These are phyloP conservation scores for Emericellopsis atlantica DNA, from an alignment of 2,329 filamentous ascomycete species.

Conservation along the genomic window DNA sequence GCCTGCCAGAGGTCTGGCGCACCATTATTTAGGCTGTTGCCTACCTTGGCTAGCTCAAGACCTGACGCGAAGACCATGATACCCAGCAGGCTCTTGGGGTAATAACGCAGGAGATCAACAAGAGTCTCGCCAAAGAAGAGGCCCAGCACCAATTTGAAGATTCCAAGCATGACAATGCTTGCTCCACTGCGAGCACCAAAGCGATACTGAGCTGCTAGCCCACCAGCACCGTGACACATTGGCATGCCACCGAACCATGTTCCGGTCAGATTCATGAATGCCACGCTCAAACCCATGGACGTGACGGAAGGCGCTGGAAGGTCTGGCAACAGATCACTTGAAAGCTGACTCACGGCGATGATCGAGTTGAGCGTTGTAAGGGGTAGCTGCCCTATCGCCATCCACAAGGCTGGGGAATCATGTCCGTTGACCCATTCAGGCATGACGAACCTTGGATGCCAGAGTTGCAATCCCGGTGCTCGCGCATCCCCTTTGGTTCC, in stretches of 20 bases:
- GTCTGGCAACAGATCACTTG: conserved; percentile 62
- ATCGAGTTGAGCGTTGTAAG: conserved; percentile 89
- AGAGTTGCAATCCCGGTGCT: conserved; percentile 43
- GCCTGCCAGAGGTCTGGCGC: conserved; percentile 47
- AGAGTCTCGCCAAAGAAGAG: conserved; percentile 63
- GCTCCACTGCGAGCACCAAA: conserved; percentile 86
- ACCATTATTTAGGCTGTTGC: conserved; percentile 69
- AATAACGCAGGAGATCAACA: conserved; percentile 55
- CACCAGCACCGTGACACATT: conserved; percentile 84
- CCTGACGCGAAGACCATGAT: conserved; percentile 87
- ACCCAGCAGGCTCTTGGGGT: conserved; percentile 67
- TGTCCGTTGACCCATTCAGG: conserved; percentile 16
- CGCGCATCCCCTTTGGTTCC: conserved; percentile 11
- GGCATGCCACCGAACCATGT: conserved; percentile 96
- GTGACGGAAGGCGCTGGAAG: conserved; percentile 59
- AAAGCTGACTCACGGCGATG: conserved; percentile 72
- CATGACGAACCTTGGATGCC: conserved; percentile 39
- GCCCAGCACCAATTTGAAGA: conserved; percentile 64
- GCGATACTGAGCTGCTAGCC: conserved; percentile 78
- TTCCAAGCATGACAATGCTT: conserved; percentile 67
- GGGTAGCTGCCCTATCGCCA: conserved; percentile 77
- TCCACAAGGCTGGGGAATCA: conserved; percentile 26
- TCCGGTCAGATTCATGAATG: conserved; percentile 68
- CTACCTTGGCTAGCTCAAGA: conserved; percentile 75
- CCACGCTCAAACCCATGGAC: conserved; percentile 68